Evolutionary conservation across 2,329 filamentous ascomycete species (phyloP), one percentile per base, ranked within the genome.

Genomic region (Fusarium robinianum): DNA sequence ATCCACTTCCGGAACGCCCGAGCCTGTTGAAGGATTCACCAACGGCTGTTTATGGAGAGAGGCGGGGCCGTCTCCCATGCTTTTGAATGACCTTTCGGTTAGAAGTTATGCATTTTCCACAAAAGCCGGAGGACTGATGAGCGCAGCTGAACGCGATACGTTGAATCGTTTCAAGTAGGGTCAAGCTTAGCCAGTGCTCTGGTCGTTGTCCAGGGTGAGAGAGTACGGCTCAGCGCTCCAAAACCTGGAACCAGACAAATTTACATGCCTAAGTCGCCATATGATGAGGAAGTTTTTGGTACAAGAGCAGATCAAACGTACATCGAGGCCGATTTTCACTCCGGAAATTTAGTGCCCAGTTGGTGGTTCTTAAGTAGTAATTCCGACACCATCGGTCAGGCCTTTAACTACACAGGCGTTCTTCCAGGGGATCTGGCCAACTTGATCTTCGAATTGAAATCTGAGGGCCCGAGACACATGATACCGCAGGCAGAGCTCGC

Each of bases 281-380:
- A 2, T 22, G 14, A 4, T 18, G 2, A 9, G 27, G 6, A 16
- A 33, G 6, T 4, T 9, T 6, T 5, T 8, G 2, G 2, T 5
- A 7, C 15, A 6, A 0, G 6, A 2, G 3, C 1, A 1, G 5
- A 2, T 5, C 0, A 4, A 16, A 36, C 51, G 10, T 26, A 54
- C 51, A 34, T 54, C 51, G 3, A 54, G 17, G 2, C 46, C 29
- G 11, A 54, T 2, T 2, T 36, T 3, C 1, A 37, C 3, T 1
- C 51, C 51, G 3, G 3, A 14, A 1, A 53, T 4, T 2, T 10
- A n/a, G 2, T 5, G n/a, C 1, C 27, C 22, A 6, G 3, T 10
- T 15, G 9, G 8, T 5, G 51, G 34, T 7, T 21, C 6, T 0
- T 53, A 31, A 3, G 18, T 18, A 2, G 17, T 21, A 1, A 39